Evolutionary conservation across 148 eudicot genomes (phyloP), one percentile per base, ranked within the genome.

Genomic region (Heliosperma pusillum): DNA sequence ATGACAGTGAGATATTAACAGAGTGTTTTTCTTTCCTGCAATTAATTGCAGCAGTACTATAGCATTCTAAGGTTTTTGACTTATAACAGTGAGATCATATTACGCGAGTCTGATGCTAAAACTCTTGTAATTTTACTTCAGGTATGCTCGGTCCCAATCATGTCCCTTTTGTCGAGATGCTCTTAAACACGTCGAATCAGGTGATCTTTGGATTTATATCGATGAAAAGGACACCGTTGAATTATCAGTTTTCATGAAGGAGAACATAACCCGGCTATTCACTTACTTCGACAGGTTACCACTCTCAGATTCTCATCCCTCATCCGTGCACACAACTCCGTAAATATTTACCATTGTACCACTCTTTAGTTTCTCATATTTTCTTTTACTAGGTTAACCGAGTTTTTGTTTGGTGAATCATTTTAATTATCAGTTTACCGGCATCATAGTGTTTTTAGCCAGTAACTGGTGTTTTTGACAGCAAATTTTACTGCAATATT

Each of bases 161-260:
- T 93, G 98, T 77, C 97, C 98, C 13, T 91, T 93, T 75, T 93
- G 98, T 70, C 93, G 97, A 26, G 94, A 93, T 45, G 81, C 86
- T 77, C 85, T 93, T 19, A 83, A 83, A 74, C 82, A 88, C 61
- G 88, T 93, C 21, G 80, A 87, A 64, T 83, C 97, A 4, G 90
- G 88, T 53, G 98, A 93, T 72, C 93, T 93, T 17, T 91, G 97
- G 97, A 79, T 93, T 42, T 89, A 87, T 80, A 85, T 87, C 30
- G 81, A 89, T 78, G 78, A 81, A 68, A 74, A 30, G 63, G 98
- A 93, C 5, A 76, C 87, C 5, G 78, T 66, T 7, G 97, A 91
- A 62, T 65, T 84, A 70, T 69, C 89, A 12, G 68, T 83, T 29
- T 79, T 91, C 24, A 84, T 86, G 58, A 80, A 64, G 75, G 93